Base-by-base conservation (phyloP, 257 asterid species). In the Nicotiana noctiflora region DNA sequence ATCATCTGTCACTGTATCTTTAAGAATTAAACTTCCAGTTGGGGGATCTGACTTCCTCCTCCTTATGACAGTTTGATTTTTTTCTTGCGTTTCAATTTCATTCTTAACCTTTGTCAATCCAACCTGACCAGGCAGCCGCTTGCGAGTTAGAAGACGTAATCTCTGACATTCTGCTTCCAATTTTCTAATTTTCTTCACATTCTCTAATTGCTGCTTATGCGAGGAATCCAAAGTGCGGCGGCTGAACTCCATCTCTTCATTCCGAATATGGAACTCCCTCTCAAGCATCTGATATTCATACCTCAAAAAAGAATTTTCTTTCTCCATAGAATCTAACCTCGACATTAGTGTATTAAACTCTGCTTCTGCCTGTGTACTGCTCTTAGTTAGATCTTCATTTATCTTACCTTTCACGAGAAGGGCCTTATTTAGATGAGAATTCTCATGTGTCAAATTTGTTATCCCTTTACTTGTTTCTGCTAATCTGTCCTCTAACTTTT, bases 141-240 rank as follows among this genome's bases (percentile, higher is more conserved):
- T 93, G n/a, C 96, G 93, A 23, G 84, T 85, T 44, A 91, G 55
- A 34, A 81, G 82, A 2, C 99, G 95, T n/a, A 93, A 77, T 77
- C 97, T 86, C n/a, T 91, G 94, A 88, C 96, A 89, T 34, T 95
- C 98, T 5, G 85, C 87, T 89, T 95, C 99, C 27, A 95, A 84
- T 84, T 86, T 93, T 91, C 90, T 92, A 13, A 95, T 86, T 66
- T 91, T 95, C 88, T 89, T 90, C 44, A 90, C 62, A 80, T 81
- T 88, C 61, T 93, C 97, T 75, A 83, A 49, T 63, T 82, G 79
- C 40, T 88, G 87, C 85, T 86, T 92, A 27, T 86, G 82, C 3
- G 93, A 86, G 57, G 91, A 86, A 44, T 91, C 97, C 5, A 64
- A 23, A 49, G 93, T 84, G 5, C 87, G 90, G 0, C 87, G 93